Conservation (phyloP, 2,329 filamentous ascomycete genomes). For the Colletotrichum coccodes region DNA sequence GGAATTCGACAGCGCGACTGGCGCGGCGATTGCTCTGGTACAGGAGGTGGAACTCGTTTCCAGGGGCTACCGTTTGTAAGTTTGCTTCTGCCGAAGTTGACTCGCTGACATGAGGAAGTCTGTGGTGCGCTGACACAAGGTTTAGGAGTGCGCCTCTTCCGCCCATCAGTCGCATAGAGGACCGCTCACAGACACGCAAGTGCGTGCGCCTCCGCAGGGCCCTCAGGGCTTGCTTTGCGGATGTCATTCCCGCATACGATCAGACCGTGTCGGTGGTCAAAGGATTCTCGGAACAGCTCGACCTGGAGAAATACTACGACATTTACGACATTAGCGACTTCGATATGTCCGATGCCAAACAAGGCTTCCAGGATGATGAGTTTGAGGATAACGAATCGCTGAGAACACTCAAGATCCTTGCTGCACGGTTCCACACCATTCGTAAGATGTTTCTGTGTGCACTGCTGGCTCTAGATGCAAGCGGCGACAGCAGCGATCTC, state of each 20-base stretch:
- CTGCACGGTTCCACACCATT: slow-evolving; percentile 81
- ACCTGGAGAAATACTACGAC: slow-evolving; percentile 93
- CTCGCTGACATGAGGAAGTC: not conserved
- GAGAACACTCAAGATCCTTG: slow-evolving; percentile 82
- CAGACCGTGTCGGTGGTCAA: slow-evolving; percentile 76
- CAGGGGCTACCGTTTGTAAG: slow-evolving; percentile 85
- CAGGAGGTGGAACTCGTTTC: slow-evolving; percentile 97
- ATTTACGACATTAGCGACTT: slow-evolving; percentile 83
- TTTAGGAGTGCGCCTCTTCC: slow-evolving; percentile 85
- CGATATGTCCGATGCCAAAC: slow-evolving; percentile 77
- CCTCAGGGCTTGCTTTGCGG: slow-evolving; percentile 76
- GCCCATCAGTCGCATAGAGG: slow-evolving; percentile 91
- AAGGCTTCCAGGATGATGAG: slow-evolving; percentile 71
- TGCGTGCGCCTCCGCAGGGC: slow-evolving; percentile 83
- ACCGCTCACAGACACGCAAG: slow-evolving; percentile 79
- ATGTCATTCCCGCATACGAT: slow-evolving; percentile 77
- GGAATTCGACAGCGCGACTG: slow-evolving; percentile 81
- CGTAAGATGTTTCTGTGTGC: slow-evolving; percentile 89
- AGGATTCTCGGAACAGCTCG: slow-evolving; percentile 79
- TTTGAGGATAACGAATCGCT: slow-evolving; percentile 83
- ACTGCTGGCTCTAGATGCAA: slow-evolving; percentile 86
- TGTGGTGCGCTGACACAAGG: slow-evolving; percentile 23
- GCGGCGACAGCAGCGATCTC: slow-evolving; percentile 81
- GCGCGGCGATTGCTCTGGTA: slow-evolving; percentile 82
- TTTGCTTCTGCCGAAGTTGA: slow-evolving; percentile 25